Conservation (phyloP, 1,284 basidiomycete species). For the Heliocybe sulcata region DNA sequence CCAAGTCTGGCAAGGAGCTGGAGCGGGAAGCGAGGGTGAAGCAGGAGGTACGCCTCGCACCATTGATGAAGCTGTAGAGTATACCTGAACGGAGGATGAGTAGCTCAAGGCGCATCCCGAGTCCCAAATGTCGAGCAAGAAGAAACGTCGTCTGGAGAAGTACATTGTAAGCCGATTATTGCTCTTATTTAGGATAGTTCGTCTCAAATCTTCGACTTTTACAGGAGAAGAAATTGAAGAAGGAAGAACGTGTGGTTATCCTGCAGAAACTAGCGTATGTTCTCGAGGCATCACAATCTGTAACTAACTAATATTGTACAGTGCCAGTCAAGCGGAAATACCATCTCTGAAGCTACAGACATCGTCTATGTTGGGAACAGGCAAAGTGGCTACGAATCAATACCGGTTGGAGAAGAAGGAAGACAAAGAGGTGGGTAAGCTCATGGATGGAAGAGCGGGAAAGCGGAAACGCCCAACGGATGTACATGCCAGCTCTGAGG, state of each 20-base stretch:
- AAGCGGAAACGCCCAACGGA: slow-evolving; percentile 38
- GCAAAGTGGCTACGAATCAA: slow-evolving; percentile 50
- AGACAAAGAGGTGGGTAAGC: slow-evolving; percentile 48
- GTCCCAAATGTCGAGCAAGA: slow-evolving; percentile 71
- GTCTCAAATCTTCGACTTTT: not conserved
- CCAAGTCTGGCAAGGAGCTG: slow-evolving; percentile 50
- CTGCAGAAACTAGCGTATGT: slow-evolving; percentile 76
- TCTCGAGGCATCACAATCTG: not conserved
- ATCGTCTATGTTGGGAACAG: slow-evolving; percentile 74
- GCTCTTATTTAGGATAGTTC: not conserved
- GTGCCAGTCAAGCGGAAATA: slow-evolving; percentile 66
- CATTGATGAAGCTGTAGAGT: not conserved
- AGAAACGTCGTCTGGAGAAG: slow-evolving; percentile 76
- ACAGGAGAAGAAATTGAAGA: slow-evolving; percentile 82
- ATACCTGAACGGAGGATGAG: not conserved
- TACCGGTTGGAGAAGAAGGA: slow-evolving; percentile 53
- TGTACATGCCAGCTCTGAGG: slow-evolving; percentile 22
- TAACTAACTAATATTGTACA: slow-evolving; percentile 27
- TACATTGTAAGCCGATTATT: slow-evolving; percentile 61
- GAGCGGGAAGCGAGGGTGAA: slow-evolving; percentile 53
- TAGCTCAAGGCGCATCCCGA: slow-evolving; percentile 40
- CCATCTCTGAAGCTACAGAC: slow-evolving; percentile 58
- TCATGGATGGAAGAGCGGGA: slow-evolving; percentile 38
- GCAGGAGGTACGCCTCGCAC: slow-evolving; percentile 47
- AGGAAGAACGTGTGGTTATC: slow-evolving; percentile 68